phyloP scores from a whole-genome alignment of 371 early-diverging fungal species.

The Zopfochytrium polystomum region DNA sequence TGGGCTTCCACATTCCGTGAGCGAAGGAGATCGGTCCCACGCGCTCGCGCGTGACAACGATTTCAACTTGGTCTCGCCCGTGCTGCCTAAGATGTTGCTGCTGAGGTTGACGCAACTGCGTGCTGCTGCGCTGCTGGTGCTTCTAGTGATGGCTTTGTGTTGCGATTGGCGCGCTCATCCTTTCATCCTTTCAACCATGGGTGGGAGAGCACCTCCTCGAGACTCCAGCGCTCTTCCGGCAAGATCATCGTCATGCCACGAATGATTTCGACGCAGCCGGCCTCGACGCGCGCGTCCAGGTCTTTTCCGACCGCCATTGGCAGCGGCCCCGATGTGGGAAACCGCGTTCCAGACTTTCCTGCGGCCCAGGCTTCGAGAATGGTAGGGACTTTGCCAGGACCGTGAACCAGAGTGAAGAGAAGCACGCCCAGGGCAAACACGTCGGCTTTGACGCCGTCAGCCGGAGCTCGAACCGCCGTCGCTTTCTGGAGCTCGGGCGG shows the following conservation, averaged over 20 bases:
- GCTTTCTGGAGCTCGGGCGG: slow-evolving; percentile 18
- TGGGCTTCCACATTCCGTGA: too few relatives aligned
- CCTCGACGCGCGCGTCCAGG: background rate
- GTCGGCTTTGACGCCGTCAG: slow-evolving; percentile 17
- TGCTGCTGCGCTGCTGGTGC: too few relatives aligned
- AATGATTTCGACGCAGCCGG: background rate
- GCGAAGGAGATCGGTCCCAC: too few relatives aligned
- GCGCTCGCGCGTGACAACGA: too few relatives aligned
- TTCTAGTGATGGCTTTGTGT: too few relatives aligned
- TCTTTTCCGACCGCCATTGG: background rate
- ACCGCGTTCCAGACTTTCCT: too few relatives aligned
- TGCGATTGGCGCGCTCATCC: too few relatives aligned
- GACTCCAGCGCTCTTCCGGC: background rate
- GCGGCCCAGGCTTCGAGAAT: background rate
- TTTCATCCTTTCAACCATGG: too few relatives aligned
- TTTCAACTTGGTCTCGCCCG: too few relatives aligned
- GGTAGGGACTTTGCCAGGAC: slow-evolving; percentile 14
- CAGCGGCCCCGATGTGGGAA: background rate
- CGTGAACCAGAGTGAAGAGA: slow-evolving; percentile 18
- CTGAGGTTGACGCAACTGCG: too few relatives aligned
- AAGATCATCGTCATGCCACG: background rate
- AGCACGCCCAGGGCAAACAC: slow-evolving; percentile 27
- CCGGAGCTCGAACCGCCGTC: background rate
- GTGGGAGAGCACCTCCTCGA: background rate
- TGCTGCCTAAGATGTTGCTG: too few relatives aligned